Conservation (phyloP, 495 filamentous ascomycete species). For the Diplogelasinospora grovesii region DNA sequence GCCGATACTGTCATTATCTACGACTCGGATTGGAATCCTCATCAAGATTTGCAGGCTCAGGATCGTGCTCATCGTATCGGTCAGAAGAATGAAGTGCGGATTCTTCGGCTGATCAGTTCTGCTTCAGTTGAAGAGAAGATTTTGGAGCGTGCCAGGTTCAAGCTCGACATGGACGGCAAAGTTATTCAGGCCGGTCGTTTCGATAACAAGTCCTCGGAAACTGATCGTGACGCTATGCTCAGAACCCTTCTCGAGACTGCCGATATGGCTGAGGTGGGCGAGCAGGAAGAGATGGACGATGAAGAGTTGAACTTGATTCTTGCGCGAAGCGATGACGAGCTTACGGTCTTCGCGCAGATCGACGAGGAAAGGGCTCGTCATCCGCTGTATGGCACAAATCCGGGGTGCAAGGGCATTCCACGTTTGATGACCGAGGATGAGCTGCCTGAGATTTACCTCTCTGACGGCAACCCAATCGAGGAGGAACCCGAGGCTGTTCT, state of each 20-base stretch:
- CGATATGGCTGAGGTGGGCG: constrained; percentile 73
- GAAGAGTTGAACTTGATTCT: constrained; percentile 91
- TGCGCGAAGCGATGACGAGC: constrained; percentile 68
- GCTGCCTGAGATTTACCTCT: constrained; percentile 86
- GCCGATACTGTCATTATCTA: constrained; percentile 99
- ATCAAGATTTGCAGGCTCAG: constrained; percentile 97
- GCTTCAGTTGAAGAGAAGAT: constrained; percentile 99
- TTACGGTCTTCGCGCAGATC: constrained; percentile 63
- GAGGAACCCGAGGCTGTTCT: constrained; percentile 65
- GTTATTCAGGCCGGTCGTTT: constrained; percentile 99
- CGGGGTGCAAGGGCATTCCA: constrained; percentile 54
- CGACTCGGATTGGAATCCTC: constrained; percentile 99
- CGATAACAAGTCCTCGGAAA: constrained; percentile 98
- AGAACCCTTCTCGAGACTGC: constrained; percentile 86
- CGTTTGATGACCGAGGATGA: constrained; percentile 85
- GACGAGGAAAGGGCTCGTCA: constrained; percentile 64
- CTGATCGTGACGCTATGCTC: constrained; percentile 93
- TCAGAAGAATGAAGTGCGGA: constrained; percentile 98
- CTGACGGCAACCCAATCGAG: constrained; percentile 80
- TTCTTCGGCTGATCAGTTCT: constrained; percentile 87
- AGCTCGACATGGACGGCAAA: constrained; percentile 98
- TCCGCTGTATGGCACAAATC: constrained; percentile 60
- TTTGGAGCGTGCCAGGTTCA: constrained; percentile 91
- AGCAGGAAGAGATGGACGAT: constrained; percentile 94
- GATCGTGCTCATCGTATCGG: constrained; percentile 99